These are phyloP conservation scores for Paramyrothecium sp. DNA, from an alignment of 2,329 filamentous ascomycete genomes.

Conservation along the genomic window DNA sequence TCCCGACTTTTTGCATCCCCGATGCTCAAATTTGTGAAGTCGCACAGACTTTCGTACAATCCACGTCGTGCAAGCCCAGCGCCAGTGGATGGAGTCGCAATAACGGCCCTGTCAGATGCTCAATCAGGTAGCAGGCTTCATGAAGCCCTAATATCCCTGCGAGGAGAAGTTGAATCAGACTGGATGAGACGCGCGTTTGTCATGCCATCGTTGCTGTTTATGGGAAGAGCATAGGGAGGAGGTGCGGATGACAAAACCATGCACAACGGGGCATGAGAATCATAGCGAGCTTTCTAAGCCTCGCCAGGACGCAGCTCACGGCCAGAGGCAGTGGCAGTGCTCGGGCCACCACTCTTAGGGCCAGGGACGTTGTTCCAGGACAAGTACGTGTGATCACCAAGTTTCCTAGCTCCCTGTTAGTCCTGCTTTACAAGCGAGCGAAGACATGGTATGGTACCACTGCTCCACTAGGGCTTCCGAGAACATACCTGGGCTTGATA, in stretches of 20 bases:
- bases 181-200: conserved; percentile 7
- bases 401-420: conserved; percentile 63
- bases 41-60: too few species aligned
- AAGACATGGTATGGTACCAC: conserved; percentile 1
- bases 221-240: conserved; percentile 7
- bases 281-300: conserved; percentile 33
- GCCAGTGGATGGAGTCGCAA: too few species aligned
- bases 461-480: background rate
- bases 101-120: too few species aligned
- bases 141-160: too few species aligned
- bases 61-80: too few species aligned
- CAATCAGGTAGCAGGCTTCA: too few species aligned
- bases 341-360: conserved; percentile 38
- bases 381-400: conserved; percentile 95
- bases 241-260: conserved; percentile 7
- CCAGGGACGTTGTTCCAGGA: conserved; percentile 77
- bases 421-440: background rate
- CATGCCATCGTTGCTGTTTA: conserved; percentile 2
- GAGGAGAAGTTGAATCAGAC: conserved; percentile 7
- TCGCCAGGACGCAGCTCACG: conserved; percentile 51
- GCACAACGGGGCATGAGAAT: conserved; percentile 13
- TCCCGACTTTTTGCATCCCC: too few species aligned
- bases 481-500: conserved; percentile 77
- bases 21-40: too few species aligned
- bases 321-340: conserved; percentile 49